Evolutionary conservation across 257 asterid genomes (phyloP).

Genomic region (Marsdenia floribunda): DNA sequence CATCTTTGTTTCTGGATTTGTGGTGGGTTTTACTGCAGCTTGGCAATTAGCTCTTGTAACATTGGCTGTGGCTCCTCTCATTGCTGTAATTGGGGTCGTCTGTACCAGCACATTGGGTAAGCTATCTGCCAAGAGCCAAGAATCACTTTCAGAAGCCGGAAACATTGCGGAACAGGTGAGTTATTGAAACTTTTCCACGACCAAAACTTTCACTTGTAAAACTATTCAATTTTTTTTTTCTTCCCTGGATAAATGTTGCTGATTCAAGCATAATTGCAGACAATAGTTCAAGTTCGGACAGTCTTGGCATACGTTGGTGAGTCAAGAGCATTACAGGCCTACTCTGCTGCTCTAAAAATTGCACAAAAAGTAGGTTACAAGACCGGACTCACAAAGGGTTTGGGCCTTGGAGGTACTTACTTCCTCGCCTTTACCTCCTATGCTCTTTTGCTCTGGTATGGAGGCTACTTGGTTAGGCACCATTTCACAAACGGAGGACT

Average conservation of each 20-base stretch:
- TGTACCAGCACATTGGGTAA: conserved; percentile 62
- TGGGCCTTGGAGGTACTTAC: conserved; percentile 84
- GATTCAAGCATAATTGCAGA: conserved; percentile 39
- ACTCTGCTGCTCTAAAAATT: conserved; percentile 59
- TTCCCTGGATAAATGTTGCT: conserved; percentile 10
- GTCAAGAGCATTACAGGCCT: conserved; percentile 73
- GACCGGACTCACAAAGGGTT: conserved; percentile 73
- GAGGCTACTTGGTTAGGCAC: conserved; percentile 86
- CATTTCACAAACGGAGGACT: conserved; percentile 85
- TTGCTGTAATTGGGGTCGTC: conserved; percentile 77
- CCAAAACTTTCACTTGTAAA: neutral
- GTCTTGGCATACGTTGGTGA: conserved; percentile 85
- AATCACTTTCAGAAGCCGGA: conserved; percentile 83
- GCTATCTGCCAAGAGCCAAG: conserved; percentile 70
- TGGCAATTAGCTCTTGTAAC: conserved; percentile 89
- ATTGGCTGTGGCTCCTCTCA: conserved; percentile 84
- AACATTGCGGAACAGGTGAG: conserved; percentile 79
- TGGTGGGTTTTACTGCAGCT: conserved; percentile 87
- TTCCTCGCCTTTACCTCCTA: conserved; percentile 81
- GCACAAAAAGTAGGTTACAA: conserved; percentile 69
- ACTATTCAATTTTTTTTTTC: neutral
- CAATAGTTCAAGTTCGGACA: conserved; percentile 71
- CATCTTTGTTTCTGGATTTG: conserved; percentile 84
- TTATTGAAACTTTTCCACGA: neutral
- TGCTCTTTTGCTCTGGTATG: conserved; percentile 91